Percentiles rank a stretch among this genome's conserved stretches.
phyloP scores from a whole-genome alignment of 495 filamentous ascomycete genomes.

The Amorphotheca resinae region DNA sequence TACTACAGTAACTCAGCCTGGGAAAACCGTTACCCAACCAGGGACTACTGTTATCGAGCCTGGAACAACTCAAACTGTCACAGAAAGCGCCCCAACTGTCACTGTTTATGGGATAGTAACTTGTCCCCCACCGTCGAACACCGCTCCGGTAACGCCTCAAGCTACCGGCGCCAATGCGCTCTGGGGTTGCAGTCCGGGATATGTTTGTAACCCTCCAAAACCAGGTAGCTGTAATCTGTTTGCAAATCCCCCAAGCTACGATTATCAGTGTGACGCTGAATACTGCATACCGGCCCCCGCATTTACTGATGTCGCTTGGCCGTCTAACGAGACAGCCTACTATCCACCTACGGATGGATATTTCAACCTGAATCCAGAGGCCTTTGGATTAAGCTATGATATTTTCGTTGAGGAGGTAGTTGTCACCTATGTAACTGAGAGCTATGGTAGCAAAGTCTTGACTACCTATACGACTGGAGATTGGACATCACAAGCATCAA shows the following conservation, averaged over 20 bases:
- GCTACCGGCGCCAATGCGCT: slow-evolving; percentile 20
- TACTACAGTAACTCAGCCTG: slow-evolving; percentile 4
- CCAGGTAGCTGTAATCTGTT: slow-evolving; percentile 39
- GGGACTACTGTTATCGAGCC: neutral
- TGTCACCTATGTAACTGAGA: slow-evolving; percentile 15
- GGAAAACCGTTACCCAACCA: neutral
- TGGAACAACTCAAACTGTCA: neutral
- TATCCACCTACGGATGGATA: slow-evolving; percentile 41
- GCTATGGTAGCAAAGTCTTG: slow-evolving; percentile 2
- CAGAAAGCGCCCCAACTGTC: neutral
- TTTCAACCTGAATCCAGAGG: slow-evolving; percentile 49
- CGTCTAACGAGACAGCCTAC: slow-evolving; percentile 31
- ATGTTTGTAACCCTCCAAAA: slow-evolving; percentile 40
- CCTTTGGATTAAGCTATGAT: slow-evolving; percentile 48
- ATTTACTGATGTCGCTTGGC: slow-evolving; percentile 22
- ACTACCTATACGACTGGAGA: slow-evolving; percentile 32
- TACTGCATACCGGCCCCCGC: slow-evolving; percentile 40
- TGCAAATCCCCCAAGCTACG: slow-evolving; percentile 35
- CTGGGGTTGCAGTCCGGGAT: slow-evolving; percentile 54
- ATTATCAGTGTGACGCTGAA: slow-evolving; percentile 40
- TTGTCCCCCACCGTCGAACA: slow-evolving; percentile 18
- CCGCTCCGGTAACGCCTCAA: slow-evolving; percentile 14
- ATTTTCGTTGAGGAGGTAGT: slow-evolving; percentile 37
- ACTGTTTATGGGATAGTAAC: slow-evolving; percentile 11
- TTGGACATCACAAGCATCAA: slow-evolving; percentile 30